Conservation (phyloP, 495 filamentous ascomycete genomes). For the Annulohypoxylon stygium region DNA sequence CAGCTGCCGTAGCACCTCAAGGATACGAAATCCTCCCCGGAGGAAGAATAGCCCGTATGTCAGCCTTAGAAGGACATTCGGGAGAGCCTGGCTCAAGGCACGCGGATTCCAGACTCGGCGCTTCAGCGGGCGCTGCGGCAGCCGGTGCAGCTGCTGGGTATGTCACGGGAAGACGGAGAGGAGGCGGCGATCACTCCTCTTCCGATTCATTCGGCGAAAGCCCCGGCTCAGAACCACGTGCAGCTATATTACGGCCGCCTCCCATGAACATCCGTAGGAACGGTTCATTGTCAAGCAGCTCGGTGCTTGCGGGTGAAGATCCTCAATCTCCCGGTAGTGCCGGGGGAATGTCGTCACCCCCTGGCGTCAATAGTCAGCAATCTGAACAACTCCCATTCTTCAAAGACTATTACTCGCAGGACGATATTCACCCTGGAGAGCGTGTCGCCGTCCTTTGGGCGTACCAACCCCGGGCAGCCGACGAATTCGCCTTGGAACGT, state of each 20-base stretch:
- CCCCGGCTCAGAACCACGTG: constrained; percentile 75
- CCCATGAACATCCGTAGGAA: constrained; percentile 73
- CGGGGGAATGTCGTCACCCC: constrained; percentile 84
- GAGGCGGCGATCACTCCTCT: constrained; percentile 79
- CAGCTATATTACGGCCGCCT: constrained; percentile 68
- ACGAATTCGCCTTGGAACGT: constrained; percentile 93
- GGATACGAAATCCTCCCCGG: constrained; percentile 83
- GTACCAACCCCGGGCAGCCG: constrained; percentile 91
- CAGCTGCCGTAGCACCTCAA: constrained; percentile 57
- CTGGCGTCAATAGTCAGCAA: constrained; percentile 85
- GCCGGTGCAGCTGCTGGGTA: constrained; percentile 52
- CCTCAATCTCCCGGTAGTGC: constrained; percentile 82
- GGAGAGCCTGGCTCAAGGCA: constrained; percentile 69
- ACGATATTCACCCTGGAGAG: constrained; percentile 93
- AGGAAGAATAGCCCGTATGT: constrained; percentile 94
- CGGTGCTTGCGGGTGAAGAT: constrained; percentile 76
- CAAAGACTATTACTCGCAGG: constrained; percentile 98
- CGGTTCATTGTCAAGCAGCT: constrained; percentile 91
- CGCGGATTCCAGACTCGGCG: constrained; percentile 53
- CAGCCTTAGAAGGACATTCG: constrained; percentile 82
- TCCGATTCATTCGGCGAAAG: constrained; percentile 86
- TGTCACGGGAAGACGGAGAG: constrained; percentile 64
- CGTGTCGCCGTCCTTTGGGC: constrained; percentile 95
- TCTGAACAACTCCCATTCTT: constrained; percentile 95
- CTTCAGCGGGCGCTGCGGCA: constrained; percentile 54